Evolutionary conservation across 768 basidiomycete genomes (phyloP).

Genomic region (Rickenella mellea): DNA sequence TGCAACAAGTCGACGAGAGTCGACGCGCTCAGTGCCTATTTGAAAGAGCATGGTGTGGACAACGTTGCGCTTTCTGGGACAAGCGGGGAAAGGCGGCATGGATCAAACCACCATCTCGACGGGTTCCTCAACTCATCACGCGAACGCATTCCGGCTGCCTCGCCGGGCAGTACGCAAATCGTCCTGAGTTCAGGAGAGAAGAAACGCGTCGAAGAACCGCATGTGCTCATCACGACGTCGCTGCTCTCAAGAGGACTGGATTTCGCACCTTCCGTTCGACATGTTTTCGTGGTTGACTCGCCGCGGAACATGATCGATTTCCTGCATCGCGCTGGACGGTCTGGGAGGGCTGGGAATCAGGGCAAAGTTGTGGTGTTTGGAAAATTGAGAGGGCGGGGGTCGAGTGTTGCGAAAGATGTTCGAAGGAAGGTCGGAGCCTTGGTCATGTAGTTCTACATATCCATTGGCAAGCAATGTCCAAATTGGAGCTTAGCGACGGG

Average conservation of each 20-base stretch:
- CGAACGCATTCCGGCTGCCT: too few relatives aligned
- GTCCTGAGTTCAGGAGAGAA: too few relatives aligned
- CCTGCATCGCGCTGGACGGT: slow-evolving; percentile 81
- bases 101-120: slow-evolving; percentile 68
- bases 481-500: neutral
- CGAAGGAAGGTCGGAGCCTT: slow-evolving; percentile 40
- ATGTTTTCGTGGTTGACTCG: slow-evolving; percentile 83
- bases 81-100: slow-evolving; percentile 46
- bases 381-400: slow-evolving; percentile 57
- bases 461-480: neutral
- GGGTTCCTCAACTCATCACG: slow-evolving; percentile 75
- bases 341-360: slow-evolving; percentile 61
- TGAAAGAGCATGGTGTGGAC: slow-evolving; percentile 51
- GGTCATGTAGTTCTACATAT: slow-evolving; percentile 1
- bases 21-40: slow-evolving; percentile 44
- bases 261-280: slow-evolving; percentile 65
- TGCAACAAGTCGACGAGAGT: slow-evolving; percentile 72
- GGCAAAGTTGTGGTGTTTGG: slow-evolving; percentile 75
- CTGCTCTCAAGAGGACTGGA: slow-evolving; percentile 86
- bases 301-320: slow-evolving; percentile 90
- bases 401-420: slow-evolving; percentile 39
- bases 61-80: slow-evolving; percentile 59
- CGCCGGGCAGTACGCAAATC: too few relatives aligned
- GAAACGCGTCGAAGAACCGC: slow-evolving; percentile 24
- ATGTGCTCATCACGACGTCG: slow-evolving; percentile 82